Conservation (phyloP, 768 basidiomycete species). For the Termitomyces sp. region DNA sequence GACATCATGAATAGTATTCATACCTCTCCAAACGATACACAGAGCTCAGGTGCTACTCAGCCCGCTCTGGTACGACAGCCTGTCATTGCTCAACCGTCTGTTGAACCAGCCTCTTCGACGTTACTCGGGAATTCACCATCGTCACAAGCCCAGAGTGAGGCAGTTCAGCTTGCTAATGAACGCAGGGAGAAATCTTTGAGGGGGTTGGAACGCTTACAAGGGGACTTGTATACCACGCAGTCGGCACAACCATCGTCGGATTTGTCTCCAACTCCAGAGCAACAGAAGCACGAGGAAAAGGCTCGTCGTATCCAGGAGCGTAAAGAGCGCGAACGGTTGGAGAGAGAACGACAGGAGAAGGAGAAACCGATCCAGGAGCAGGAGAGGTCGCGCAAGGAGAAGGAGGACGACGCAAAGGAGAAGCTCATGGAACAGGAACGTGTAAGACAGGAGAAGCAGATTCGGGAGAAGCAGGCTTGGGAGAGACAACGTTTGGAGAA, state of each 20-base stretch:
- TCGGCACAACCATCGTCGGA: neutral
- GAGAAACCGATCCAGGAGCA: neutral
- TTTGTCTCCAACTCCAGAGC: neutral
- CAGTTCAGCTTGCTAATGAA: conserved; percentile 4
- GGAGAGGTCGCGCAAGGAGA: conserved; percentile 1
- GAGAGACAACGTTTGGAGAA: neutral
- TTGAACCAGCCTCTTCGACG: neutral
- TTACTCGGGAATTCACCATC: neutral
- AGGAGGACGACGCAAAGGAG: neutral
- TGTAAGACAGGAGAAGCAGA: neutral
- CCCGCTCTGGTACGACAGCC: neutral
- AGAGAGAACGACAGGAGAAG: conserved; percentile 5
- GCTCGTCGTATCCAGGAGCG: conserved; percentile 7
- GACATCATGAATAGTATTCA: conserved; percentile 45
- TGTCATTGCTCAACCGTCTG: neutral
- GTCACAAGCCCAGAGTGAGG: neutral
- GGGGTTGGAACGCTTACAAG: neutral
- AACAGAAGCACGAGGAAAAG: conserved; percentile 2
- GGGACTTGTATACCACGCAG: neutral
- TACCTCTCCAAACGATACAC: conserved; percentile 16
- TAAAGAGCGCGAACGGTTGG: conserved; percentile 9
- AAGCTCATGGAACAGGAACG: conserved; percentile 3
- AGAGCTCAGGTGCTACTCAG: conserved; percentile 5
- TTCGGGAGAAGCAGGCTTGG: neutral
- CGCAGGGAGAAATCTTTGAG: neutral